Percentiles rank a stretch among this genome's conserved stretches.
Conservation (phyloP, 805 yeast species). For the Starmerella etchellsii region DNA sequence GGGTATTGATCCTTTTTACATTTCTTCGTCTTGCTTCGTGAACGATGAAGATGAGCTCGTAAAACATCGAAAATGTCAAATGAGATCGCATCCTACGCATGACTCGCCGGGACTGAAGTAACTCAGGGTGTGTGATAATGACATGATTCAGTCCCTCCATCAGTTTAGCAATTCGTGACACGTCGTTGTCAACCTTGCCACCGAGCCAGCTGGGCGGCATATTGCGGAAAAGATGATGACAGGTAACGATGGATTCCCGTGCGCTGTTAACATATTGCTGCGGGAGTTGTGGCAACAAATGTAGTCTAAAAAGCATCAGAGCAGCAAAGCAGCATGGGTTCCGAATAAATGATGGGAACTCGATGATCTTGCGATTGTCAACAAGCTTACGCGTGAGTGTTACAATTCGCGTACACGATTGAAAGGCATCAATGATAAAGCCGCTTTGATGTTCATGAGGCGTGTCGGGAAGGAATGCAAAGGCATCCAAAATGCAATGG, state of each 20-base stretch:
- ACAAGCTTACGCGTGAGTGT: slow-evolving; percentile 63
- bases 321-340: slow-evolving; percentile 74
- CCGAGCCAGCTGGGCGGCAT: slow-evolving; percentile 86
- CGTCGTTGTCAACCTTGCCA: slow-evolving; percentile 58
- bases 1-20: slow-evolving; percentile 11
- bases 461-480: slow-evolving; percentile 68
- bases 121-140: slow-evolving; percentile 72
- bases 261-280: slow-evolving; percentile 69
- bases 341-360: slow-evolving; percentile 73
- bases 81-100: slow-evolving; percentile 85
- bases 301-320: slow-evolving; percentile 64
- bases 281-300: slow-evolving; percentile 61
- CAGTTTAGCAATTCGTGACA: slow-evolving; percentile 81
- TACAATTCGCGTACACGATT: slow-evolving; percentile 67
- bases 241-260: slow-evolving; percentile 85
- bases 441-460: slow-evolving; percentile 77
- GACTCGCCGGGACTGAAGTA: slow-evolving; percentile 62
- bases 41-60: slow-evolving; percentile 85
- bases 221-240: slow-evolving; percentile 74
- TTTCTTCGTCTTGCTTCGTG: slow-evolving; percentile 80
- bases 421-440: slow-evolving; percentile 69
- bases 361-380: slow-evolving; percentile 58
- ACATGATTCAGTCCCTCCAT: slow-evolving; percentile 81
- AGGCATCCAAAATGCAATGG: slow-evolving; percentile 68
- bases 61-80: slow-evolving; percentile 77